Evolutionary conservation across 495 filamentous ascomycete species (phyloP).

Genomic region (Podospora sp.): DNA sequence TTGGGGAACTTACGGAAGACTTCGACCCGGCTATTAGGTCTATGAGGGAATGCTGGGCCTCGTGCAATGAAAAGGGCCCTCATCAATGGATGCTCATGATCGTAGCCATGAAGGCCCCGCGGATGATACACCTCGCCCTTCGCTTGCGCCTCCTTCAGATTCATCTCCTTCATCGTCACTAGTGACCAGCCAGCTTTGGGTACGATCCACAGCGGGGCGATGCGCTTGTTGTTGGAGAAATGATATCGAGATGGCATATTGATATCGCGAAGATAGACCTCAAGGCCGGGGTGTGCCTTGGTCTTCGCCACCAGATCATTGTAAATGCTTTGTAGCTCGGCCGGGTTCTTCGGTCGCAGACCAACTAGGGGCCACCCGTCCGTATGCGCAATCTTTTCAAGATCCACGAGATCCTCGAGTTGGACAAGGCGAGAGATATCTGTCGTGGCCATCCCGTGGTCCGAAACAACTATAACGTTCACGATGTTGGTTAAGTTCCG

Average conservation of each 20-base stretch:
- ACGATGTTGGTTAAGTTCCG: constrained; percentile 87
- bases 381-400: constrained; percentile 71
- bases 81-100: constrained; percentile 89
- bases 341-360: constrained; percentile 70
- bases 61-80: constrained; percentile 87
- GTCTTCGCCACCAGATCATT: constrained; percentile 52
- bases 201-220: constrained; percentile 90
- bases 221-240: constrained; percentile 80
- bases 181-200: constrained; percentile 90
- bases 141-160: constrained; percentile 63
- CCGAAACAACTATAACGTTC: constrained; percentile 96
- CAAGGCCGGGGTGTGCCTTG: constrained; percentile 65
- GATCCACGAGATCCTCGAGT: constrained; percentile 86
- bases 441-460: constrained; percentile 97
- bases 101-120: constrained; percentile 83
- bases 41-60: constrained; percentile 85
- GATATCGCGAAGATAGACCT: constrained; percentile 77
- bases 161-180: constrained; percentile 75
- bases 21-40: constrained; percentile 75
- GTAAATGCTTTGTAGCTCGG: constrained; percentile 60
- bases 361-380: constrained; percentile 96
- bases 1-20: constrained; percentile 71
- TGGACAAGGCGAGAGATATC: constrained; percentile 81
- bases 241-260: constrained; percentile 90
- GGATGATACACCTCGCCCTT: constrained; percentile 71